Evolutionary conservation across 148 eudicot species (phyloP).

Genomic region (Rhododendron vialii): DNA sequence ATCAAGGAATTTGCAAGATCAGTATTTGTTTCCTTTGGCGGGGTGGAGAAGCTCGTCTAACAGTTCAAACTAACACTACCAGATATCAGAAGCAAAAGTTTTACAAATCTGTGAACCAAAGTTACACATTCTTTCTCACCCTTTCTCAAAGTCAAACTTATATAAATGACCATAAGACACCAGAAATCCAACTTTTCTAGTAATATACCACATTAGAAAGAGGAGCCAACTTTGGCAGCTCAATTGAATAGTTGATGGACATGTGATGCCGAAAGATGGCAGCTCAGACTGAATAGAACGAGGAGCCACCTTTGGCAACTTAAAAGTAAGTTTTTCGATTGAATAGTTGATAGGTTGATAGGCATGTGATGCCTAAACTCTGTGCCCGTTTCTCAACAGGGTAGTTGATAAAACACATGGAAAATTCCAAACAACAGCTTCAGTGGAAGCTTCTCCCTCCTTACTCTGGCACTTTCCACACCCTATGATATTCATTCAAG

Average conservation of each 20-base stretch:
- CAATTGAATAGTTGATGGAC: not conserved
- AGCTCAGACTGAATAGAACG: not conserved
- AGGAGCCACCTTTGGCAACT: not conserved
- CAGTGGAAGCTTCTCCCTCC: not conserved
- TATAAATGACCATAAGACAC: not conserved
- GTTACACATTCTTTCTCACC: not conserved
- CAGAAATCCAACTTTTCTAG: not conserved
- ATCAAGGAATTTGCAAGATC: not conserved
- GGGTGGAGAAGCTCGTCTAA: not conserved
- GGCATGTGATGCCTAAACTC: not conserved
- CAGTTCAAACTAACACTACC: not conserved
- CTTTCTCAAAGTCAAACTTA: not conserved
- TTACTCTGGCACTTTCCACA: not conserved
- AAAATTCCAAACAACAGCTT: not conserved
- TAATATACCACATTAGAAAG: not conserved
- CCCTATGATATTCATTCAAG: not conserved
- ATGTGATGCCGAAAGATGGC: not conserved
- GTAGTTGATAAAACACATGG: not conserved
- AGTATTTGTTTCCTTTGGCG: not conserved
- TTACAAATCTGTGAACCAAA: not conserved
- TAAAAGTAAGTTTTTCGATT: not conserved
- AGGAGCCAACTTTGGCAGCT: not conserved
- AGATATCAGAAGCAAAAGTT: not conserved
- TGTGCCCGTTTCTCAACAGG: not conserved
- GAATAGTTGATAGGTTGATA: not conserved